Conservation (phyloP, 805 yeast genomes). For the Ogataea polymorpha region DNA sequence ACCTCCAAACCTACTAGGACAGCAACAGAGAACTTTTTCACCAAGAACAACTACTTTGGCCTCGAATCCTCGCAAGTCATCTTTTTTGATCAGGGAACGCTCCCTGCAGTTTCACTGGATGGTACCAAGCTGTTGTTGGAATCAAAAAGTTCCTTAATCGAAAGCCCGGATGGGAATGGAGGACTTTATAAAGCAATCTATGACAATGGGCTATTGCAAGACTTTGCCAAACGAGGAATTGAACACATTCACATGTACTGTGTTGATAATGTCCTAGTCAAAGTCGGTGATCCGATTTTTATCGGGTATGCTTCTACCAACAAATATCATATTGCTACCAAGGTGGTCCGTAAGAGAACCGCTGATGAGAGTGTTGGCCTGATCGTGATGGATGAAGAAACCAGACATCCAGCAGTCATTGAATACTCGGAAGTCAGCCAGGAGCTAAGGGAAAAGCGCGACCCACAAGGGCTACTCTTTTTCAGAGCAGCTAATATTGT, state of each 20-base stretch:
- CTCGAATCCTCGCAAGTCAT: constrained; percentile 54
- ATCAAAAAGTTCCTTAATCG: constrained; percentile 53
- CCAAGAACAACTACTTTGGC: constrained; percentile 66
- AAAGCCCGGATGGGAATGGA: constrained; percentile 98
- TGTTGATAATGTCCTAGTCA: constrained; percentile 90
- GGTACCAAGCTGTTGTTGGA: constrained; percentile 72
- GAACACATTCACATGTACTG: constrained; percentile 95
- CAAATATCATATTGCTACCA: constrained; percentile 76
- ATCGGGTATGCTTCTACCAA: constrained; percentile 78
- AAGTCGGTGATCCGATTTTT: constrained; percentile 88
- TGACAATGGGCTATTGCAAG: constrained; percentile 61
- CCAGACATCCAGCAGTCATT: constrained; percentile 77
- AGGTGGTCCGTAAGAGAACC: constrained; percentile 89
- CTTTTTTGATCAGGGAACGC: constrained; percentile 91
- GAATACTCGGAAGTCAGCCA: constrained; percentile 88
- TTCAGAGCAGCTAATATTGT: constrained; percentile 96
- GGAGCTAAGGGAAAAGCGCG: constrained; percentile 67
- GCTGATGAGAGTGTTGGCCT: constrained; percentile 89
- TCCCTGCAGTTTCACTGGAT: constrained; percentile 77
- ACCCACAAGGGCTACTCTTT: constrained; percentile 58
- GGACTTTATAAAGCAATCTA: constrained; percentile 86
- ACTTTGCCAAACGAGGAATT: constrained; percentile 63
- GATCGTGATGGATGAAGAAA: constrained; percentile 63
- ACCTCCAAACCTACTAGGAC: constrained; percentile 84
- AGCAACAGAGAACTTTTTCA: constrained; percentile 71